Percentiles rank a stretch among this genome's conserved stretches.
Conservation (phyloP, 2,329 filamentous ascomycete genomes). For the Aspergillus quadricinctus region DNA sequence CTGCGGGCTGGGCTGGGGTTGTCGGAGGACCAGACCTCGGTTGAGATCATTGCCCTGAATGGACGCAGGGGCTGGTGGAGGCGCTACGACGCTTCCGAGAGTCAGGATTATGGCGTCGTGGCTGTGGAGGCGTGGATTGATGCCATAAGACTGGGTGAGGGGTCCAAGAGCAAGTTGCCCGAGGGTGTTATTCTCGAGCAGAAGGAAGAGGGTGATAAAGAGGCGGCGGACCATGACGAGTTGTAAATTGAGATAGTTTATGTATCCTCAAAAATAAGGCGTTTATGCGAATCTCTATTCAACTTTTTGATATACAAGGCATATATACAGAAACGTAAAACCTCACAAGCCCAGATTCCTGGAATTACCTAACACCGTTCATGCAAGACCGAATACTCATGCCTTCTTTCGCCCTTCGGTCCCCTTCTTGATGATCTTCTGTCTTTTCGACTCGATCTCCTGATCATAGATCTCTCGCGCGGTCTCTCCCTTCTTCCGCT, state of each 20-base stretch:
- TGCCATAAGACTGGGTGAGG: conserved; percentile 83
- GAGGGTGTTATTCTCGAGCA: conserved; percentile 51
- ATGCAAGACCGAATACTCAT: background rate
- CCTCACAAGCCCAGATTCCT: background rate
- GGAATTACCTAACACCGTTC: background rate
- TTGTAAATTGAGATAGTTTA: conserved; percentile 22
- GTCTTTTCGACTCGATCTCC: conserved; percentile 40
- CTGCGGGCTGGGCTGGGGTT: conserved; percentile 63
- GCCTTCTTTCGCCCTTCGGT: conserved; percentile 38
- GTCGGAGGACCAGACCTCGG: conserved; percentile 40
- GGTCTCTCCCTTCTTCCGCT: conserved; percentile 66
- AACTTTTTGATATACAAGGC: background rate
- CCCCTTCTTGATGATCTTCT: conserved; percentile 43
- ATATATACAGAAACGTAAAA: background rate
- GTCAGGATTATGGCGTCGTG: conserved; percentile 49
- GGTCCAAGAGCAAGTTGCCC: conserved; percentile 70
- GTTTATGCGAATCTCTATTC: background rate
- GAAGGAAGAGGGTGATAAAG: conserved; percentile 29
- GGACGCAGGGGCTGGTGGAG: conserved; percentile 83
- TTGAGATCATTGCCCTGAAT: conserved; percentile 79
- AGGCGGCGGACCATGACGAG: conserved; percentile 43
- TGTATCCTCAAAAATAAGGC: background rate
- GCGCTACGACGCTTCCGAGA: conserved; percentile 55
- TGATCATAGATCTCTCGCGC: conserved; percentile 47
- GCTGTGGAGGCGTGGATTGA: conserved; percentile 84